A percentile compares a stretch with the other conserved stretches of the same genome.
phyloP scores from a whole-genome alignment of 2,329 filamentous ascomycete species.

The Alternaria triticimaculans region DNA sequence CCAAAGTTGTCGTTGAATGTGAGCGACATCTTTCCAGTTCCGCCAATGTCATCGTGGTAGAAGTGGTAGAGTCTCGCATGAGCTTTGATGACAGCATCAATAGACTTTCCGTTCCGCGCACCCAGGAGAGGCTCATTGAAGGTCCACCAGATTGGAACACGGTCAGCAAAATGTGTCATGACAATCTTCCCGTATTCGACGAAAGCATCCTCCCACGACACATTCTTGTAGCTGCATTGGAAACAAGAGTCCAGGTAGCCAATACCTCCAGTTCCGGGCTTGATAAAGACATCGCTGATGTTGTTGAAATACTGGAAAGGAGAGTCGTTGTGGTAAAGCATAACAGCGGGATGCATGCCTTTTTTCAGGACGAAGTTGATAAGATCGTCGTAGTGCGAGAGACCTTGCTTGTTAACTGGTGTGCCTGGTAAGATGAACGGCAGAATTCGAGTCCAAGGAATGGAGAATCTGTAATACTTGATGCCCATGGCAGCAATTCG shows the following conservation, averaged over 20 bases:
- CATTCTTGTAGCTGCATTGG: constrained; percentile 50
- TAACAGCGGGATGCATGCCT: constrained; percentile 58
- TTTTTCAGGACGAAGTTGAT: constrained; percentile 59
- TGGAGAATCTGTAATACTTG: constrained; percentile 60
- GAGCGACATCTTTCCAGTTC: constrained; percentile 58
- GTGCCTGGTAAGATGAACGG: constrained; percentile 60
- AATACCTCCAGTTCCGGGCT: constrained; percentile 37
- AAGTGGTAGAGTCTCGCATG: constrained; percentile 60
- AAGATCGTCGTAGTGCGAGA: constrained; percentile 63
- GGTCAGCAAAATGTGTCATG: constrained; percentile 59
- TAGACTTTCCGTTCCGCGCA: constrained; percentile 51
- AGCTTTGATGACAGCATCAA: constrained; percentile 47
- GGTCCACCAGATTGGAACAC: constrained; percentile 61
- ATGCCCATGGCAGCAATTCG: constrained; percentile 60
- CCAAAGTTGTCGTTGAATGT: constrained; percentile 56
- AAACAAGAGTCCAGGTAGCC: constrained; percentile 44
- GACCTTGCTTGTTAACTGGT: constrained; percentile 59
- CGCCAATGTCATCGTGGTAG: constrained; percentile 62
- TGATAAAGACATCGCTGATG: constrained; percentile 31
- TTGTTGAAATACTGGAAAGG: constrained; percentile 54
- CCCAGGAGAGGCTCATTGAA: constrained; percentile 61
- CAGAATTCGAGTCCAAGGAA: constrained; percentile 61
- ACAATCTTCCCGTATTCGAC: constrained; percentile 62
- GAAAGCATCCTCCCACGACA: constrained; percentile 59
- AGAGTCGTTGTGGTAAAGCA: constrained; percentile 59